Evolutionary conservation across 2,329 filamentous ascomycete genomes (phyloP).

Genomic region (Setomelanomma holmii): DNA sequence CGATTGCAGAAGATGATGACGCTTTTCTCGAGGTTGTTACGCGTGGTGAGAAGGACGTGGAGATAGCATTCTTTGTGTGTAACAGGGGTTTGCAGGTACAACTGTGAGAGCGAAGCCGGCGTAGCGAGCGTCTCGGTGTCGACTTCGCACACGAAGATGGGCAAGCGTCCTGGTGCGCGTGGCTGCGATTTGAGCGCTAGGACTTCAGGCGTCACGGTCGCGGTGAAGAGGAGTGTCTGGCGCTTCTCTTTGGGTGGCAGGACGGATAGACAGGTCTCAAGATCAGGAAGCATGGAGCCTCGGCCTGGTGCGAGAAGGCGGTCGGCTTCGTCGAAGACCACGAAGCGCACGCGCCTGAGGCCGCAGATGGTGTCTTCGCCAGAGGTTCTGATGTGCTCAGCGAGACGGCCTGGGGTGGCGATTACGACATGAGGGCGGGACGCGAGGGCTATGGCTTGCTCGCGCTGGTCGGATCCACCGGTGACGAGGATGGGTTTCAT

Average conservation of each 20-base stretch:
- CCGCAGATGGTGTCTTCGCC: conserved; percentile 90
- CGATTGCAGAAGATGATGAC: conserved; percentile 95
- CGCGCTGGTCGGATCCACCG: conserved; percentile 89
- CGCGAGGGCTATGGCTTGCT: conserved; percentile 84
- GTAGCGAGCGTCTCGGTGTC: conserved; percentile 76
- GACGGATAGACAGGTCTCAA: conserved; percentile 84
- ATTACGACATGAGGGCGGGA: conserved; percentile 90
- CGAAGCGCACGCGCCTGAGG: conserved; percentile 77
- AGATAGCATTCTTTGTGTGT: conserved; percentile 95
- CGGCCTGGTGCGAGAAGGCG: conserved; percentile 76
- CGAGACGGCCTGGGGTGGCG: conserved; percentile 86
- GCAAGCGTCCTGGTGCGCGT: conserved; percentile 72
- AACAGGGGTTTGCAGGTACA: conserved; percentile 85
- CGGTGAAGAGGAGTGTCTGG: conserved; percentile 96
- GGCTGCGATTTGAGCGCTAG: conserved; percentile 83
- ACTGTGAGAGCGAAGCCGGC: conserved; percentile 80
- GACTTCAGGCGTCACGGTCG: conserved; percentile 92
- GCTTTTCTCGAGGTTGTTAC: conserved; percentile 73
- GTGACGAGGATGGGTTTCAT: conserved; percentile 90
- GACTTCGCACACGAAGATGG: conserved; percentile 88
- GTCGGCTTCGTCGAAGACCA: conserved; percentile 96
- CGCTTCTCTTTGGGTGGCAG: conserved; percentile 78
- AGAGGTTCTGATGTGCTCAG: conserved; percentile 90
- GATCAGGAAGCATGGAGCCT: conserved; percentile 92
- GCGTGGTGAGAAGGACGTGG: conserved; percentile 83